phyloP scores from a whole-genome alignment of 1,284 basidiomycete species.

The Cryptococcus amylolentus region DNA sequence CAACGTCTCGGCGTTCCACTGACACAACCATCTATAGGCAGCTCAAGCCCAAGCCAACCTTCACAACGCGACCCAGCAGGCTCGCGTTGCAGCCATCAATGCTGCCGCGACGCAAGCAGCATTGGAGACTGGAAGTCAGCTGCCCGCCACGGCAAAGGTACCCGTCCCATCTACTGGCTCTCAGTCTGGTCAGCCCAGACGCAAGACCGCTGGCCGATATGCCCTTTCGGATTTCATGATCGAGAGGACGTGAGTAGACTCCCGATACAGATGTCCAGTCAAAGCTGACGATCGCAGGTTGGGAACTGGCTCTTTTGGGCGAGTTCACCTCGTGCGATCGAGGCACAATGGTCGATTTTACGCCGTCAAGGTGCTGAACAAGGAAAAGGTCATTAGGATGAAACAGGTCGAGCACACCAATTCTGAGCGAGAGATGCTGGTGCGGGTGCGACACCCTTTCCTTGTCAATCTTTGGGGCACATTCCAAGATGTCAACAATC shows the following conservation, averaged over 20 bases:
- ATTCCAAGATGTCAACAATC: constrained; percentile 87
- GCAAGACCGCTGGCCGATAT: constrained; percentile 54
- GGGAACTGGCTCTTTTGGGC: constrained; percentile 90
- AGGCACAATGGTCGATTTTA: constrained; percentile 91
- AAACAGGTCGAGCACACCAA: constrained; percentile 99
- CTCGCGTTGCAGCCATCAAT: constrained; percentile 50
- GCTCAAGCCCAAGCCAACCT: constrained; percentile 48
- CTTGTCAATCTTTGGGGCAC: constrained; percentile 98
- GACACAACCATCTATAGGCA: constrained; percentile 27
- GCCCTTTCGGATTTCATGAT: constrained; percentile 54
- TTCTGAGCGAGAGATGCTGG: constrained; percentile 87
- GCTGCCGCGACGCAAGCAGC: constrained; percentile 49
- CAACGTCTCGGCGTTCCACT: neutral
- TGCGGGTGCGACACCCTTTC: constrained; percentile 88
- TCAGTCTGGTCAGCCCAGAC: constrained; percentile 30
- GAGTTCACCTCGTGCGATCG: constrained; percentile 88
- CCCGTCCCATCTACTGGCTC: constrained; percentile 16
- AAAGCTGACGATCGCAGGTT: constrained; percentile 48
- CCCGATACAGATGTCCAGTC: neutral
- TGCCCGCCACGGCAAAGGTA: constrained; percentile 18
- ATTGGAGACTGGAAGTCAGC: constrained; percentile 30
- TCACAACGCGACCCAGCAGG: constrained; percentile 49
- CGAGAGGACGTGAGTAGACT: constrained; percentile 50
- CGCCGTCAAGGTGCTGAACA: constrained; percentile 89
- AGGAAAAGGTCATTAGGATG: constrained; percentile 90